Evolutionary conservation across 768 basidiomycete species (phyloP).

Genomic region (Psilocybe cyanescens): DNA sequence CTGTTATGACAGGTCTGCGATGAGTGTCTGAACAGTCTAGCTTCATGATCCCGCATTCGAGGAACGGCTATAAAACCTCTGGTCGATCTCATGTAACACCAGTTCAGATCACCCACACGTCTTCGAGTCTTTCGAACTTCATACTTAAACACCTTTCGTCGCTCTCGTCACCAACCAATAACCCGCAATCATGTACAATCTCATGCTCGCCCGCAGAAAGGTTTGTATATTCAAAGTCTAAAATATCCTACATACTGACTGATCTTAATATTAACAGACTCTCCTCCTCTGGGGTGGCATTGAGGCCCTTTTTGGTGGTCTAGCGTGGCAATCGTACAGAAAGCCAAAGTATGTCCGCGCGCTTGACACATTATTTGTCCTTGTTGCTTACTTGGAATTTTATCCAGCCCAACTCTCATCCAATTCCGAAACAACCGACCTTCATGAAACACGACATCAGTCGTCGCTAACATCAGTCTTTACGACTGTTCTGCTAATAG

Average conservation of each 20-base stretch:
- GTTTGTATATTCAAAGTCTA: constrained; percentile 16
- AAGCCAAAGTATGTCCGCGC: constrained; percentile 24
- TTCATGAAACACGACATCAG: neutral
- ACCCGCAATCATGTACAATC: constrained; percentile 12
- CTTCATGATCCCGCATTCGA: neutral
- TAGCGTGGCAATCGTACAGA: constrained; percentile 32
- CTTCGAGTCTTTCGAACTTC: neutral
- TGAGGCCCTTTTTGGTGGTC: constrained; percentile 32
- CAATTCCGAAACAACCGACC: constrained; percentile 1
- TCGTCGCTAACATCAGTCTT: neutral
- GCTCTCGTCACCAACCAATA: neutral
- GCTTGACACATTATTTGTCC: neutral
- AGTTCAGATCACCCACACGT: neutral
- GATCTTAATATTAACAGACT: constrained; percentile 24
- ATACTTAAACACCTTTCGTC: neutral
- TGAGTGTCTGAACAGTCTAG: neutral
- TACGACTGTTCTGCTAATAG: neutral
- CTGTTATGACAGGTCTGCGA: neutral
- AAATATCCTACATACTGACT: neutral
- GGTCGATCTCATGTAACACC: neutral
- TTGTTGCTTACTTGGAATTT: neutral
- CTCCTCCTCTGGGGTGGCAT: constrained; percentile 37
- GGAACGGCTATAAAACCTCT: constrained; percentile 1
- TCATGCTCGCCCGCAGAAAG: constrained; percentile 27
- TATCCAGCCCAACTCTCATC: constrained; percentile 3